Base-by-base conservation (phyloP, 2,329 filamentous ascomycete genomes). In the Ampelomyces quisqualis region DNA sequence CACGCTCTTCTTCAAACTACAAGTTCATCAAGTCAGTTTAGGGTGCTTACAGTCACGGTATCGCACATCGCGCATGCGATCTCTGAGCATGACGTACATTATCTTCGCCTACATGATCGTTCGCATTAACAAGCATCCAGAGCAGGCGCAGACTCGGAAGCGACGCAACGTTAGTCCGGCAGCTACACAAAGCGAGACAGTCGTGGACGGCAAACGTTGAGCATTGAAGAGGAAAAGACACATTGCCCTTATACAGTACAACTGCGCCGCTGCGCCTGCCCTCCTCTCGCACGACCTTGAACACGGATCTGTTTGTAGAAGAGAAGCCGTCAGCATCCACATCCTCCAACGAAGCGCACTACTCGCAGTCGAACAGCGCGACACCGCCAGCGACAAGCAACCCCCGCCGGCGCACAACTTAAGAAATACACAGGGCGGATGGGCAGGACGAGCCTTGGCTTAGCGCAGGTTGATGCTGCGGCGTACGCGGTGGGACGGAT, bases 391-490 rank as follows among this genome's bases (percentile, higher is more conserved):
- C 26, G 26, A 38, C 24, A 38, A 30, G 35, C 35, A 21, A 38
- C 35, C 29, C 27, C 35, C 35, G 35, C 35, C 26, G 35, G 35
- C 35, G 35, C 35, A 38, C 35, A 38, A 31, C 35, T 38, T 38
- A 38, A 31, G 26, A 38, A 31, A 21, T 38, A 31, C 35, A 28
- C 34, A 29, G 34, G 14, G 26, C 21, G 35, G 35, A 23, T 30
- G 35, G 35, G 35, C 26, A 27, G 9, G 23, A 37, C 26, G 26
- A 28, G 26, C 26, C 26, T 28, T 28, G n/a, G 26, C 26, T 28
- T 28, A 20, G 30, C 30, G 30, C 9, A 33, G 15, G 17, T 18
- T 33, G 30, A 33, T 22, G 30, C 18, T 33, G 11, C 30, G 15
- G 30, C 18, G 18, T 33, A 33, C 30, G 21, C 30, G 9, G 30